phyloP scores from a whole-genome alignment of 2,329 filamentous ascomycete species.

The Sclerotinia minor region DNA sequence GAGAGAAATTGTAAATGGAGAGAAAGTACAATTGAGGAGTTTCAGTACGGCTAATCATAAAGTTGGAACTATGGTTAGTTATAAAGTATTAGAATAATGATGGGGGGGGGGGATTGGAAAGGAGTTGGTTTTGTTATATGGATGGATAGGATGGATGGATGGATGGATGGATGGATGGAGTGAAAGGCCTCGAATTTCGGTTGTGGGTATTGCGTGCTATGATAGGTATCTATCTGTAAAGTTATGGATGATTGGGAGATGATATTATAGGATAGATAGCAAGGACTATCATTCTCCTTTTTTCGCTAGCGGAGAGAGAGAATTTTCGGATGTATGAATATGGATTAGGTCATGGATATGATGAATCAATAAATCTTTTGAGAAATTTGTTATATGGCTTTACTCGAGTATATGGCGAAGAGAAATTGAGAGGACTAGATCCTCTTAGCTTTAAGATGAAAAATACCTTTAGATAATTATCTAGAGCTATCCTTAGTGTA shows the following conservation, averaged over 20 bases:
- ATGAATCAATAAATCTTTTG: background rate
- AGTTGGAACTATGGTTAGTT: slow-evolving; percentile 94
- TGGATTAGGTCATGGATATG: background rate
- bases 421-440: background rate
- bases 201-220: background rate
- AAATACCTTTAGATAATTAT: background rate
- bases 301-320: background rate
- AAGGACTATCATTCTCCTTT: slow-evolving; percentile 15
- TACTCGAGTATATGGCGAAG: too few relatives aligned
- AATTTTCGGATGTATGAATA: background rate
- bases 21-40: slow-evolving; percentile 91
- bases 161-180: background rate
- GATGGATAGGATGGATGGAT: background rate
- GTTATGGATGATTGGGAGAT: slow-evolving; percentile 16
- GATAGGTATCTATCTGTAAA: slow-evolving; percentile 18
- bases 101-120: background rate
- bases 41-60: slow-evolving; percentile 95
- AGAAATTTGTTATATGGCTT: background rate
- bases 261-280: slow-evolving; percentile 21
- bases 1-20: slow-evolving; percentile 89
- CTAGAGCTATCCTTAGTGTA: background rate
- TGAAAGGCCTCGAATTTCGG: background rate
- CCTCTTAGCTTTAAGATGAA: background rate
- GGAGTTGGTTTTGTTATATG: slow-evolving; percentile 6
- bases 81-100: slow-evolving; percentile 55